A percentile compares a stretch with the other conserved stretches of the same genome.
Evolutionary conservation across 2,329 filamentous ascomycete species (phyloP).

Genomic region (Colletotrichum siamense): DNA sequence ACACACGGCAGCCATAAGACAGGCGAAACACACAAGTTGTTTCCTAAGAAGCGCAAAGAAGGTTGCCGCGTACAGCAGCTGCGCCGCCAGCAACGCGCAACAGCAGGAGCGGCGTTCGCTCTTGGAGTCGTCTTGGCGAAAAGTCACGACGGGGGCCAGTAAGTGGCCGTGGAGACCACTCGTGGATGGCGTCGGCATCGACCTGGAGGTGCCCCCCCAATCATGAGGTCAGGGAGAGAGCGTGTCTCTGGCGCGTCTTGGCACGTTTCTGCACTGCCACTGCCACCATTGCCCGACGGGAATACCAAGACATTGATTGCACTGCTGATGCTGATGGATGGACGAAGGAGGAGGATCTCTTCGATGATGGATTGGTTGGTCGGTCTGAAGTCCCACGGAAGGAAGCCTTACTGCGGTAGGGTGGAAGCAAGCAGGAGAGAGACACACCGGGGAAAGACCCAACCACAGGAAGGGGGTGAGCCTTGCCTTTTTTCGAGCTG

Average conservation of each 20-base stretch:
- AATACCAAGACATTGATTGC: neutral
- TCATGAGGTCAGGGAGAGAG: neutral
- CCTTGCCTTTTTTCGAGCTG: neutral
- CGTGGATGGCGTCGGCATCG: neutral
- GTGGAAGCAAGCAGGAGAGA: neutral
- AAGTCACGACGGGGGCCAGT: neutral
- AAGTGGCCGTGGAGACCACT: neutral
- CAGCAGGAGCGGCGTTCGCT: neutral
- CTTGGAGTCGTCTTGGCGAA: conserved; percentile 9
- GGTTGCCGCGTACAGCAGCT: neutral
- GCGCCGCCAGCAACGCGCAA: conserved; percentile 16
- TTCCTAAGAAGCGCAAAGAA: neutral
- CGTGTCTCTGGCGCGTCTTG: conserved; percentile 1
- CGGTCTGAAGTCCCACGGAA: neutral
- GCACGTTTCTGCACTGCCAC: conserved; percentile 12
- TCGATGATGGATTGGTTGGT: neutral
- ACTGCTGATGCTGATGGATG: neutral
- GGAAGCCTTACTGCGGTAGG: neutral
- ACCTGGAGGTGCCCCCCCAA: neutral
- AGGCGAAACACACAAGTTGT: neutral
- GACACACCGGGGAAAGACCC: neutral
- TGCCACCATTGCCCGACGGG: neutral
- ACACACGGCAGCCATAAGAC: neutral
- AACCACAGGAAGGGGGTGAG: neutral
- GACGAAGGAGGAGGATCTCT: neutral